phyloP scores from a whole-genome alignment of 2,329 filamentous ascomycete species.

The Arachnomyces sp. region DNA sequence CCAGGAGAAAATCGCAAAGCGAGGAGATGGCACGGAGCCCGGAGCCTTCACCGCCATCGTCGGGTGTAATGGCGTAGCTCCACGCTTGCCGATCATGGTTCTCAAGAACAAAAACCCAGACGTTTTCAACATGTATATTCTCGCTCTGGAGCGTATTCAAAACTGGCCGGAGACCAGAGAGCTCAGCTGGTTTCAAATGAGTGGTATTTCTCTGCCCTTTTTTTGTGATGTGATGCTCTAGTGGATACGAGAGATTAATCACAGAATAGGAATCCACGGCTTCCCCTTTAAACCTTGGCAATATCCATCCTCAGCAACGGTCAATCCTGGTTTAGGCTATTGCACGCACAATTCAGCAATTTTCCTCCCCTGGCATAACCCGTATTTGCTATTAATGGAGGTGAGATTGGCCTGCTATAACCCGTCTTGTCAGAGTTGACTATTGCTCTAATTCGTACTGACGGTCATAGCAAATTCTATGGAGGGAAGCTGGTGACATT shows the following conservation, averaged over 20 bases:
- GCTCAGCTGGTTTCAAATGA: conserved; percentile 4
- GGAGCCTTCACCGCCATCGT: no score
- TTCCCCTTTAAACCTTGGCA: conserved; percentile 4
- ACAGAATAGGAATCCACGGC: conserved; percentile 7
- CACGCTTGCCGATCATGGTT: conserved; percentile 3
- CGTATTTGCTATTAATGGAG: conserved; percentile 5
- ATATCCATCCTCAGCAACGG: conserved; percentile 3
- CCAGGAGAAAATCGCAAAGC: no score
- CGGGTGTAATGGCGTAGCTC: conserved; percentile 1
- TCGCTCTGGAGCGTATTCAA: conserved; percentile 4
- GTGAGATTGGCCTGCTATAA: no score
- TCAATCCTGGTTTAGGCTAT: conserved; percentile 5
- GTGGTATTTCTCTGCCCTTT: background rate
- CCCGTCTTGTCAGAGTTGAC: no score
- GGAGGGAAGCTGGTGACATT: conserved; percentile 1
- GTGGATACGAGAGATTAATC: background rate
- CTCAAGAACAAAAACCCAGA: conserved; percentile 2
- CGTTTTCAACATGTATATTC: conserved; percentile 7
- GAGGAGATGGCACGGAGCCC: no score
- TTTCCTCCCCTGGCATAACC: conserved; percentile 6
- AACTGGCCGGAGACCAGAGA: background rate
- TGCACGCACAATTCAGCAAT: conserved; percentile 6
- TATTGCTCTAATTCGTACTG: no score
- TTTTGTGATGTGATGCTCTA: background rate
- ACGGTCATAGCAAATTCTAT: conserved; percentile 1